Evolutionary conservation across 306 rosid genomes (phyloP), one percentile per base, ranked within the genome.

Genomic region (Malus domestica): DNA sequence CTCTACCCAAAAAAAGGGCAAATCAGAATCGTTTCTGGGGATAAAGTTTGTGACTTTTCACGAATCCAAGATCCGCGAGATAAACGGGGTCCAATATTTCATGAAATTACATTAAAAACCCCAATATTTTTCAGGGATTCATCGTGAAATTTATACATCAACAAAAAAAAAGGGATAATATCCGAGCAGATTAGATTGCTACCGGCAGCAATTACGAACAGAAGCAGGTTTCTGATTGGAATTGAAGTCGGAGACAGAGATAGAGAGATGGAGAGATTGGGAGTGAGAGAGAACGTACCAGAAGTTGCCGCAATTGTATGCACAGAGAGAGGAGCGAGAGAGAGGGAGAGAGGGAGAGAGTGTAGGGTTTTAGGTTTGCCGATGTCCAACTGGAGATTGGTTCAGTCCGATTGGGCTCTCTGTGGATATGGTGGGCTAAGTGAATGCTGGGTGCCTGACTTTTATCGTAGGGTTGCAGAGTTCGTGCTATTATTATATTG

Each of bases 231-330:
- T 71, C 30, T 16, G 2, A n/a, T 12, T 2, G 49, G 20, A 35
- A 32, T 20, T 3, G 30, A 52, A 23, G 19, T 30, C n/a, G 8
- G 18, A 23, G 49, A 71, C 3, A 30, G 42, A 62, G 38, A 62
- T 19, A 5, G 25, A 23, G 75, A 71, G 3, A 30, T 11, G 30
- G n/a, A 62, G 67, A 61, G 67, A 27, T 11, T 4, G 5, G 4
- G 65, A 4, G 65, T 1, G 20, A 25, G 35, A 61, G 29, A 68
- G n/a, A 32, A 18, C 30, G 35, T 72, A 72, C 76, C 76, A 15
- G 76, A 22, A 59, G 67, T 58, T 67, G 76, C 76, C 67, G 67
- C 76, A 35, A 45, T n/a, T 51, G 25, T 63, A 58, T 58, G 55
- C 76, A 72, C 54, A 18, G 55, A 35, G 76, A 22, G 67, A 49